phyloP scores from a whole-genome alignment of 163 green algal species.

The Chlorella variabilis region DNA sequence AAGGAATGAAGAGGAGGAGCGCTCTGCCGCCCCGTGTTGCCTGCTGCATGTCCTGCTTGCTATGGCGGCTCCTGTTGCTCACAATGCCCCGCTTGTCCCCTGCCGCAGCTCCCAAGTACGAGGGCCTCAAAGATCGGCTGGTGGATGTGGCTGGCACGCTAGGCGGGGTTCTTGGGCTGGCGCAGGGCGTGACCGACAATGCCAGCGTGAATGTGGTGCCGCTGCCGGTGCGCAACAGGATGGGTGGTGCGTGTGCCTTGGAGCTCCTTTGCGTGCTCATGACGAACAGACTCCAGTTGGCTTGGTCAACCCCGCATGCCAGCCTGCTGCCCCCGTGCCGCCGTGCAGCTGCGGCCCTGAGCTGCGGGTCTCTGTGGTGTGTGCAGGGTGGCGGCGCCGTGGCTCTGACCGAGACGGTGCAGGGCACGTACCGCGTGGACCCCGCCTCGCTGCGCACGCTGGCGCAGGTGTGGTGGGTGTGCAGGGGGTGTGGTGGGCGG shows the following conservation, averaged over 20 bases:
- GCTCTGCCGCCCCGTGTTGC: neutral
- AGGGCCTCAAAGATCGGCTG: constrained; percentile 38
- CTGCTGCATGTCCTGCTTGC: too few species aligned
- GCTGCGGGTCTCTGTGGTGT: too few species aligned
- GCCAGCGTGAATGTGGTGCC: constrained; percentile 65
- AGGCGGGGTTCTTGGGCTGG: constrained; percentile 36
- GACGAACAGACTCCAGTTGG: too few species aligned
- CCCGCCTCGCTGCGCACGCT: constrained; percentile 57
- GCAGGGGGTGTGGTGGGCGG: too few species aligned
- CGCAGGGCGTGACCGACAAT: constrained; percentile 77
- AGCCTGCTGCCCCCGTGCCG: neutral
- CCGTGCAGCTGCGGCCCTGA: too few species aligned
- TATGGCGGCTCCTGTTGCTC: neutral
- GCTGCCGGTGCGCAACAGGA: constrained; percentile 9
- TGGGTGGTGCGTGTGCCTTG: too few species aligned
- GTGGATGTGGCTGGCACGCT: constrained; percentile 29
- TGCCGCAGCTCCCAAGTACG: constrained; percentile 21
- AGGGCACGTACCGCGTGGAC: constrained; percentile 60
- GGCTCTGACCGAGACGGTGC: constrained; percentile 67
- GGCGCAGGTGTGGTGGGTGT: constrained; percentile 38
- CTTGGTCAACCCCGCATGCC: too few species aligned
- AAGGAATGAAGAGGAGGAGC: neutral
- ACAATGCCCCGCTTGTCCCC: neutral
- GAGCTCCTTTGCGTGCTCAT: too few species aligned
- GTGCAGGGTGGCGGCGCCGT: constrained; percentile 43